A percentile compares a stretch with the other conserved stretches of the same genome.
Conservation (phyloP, 108 stramenopile genomes). For the Cyclotella kingstonii region DNA sequence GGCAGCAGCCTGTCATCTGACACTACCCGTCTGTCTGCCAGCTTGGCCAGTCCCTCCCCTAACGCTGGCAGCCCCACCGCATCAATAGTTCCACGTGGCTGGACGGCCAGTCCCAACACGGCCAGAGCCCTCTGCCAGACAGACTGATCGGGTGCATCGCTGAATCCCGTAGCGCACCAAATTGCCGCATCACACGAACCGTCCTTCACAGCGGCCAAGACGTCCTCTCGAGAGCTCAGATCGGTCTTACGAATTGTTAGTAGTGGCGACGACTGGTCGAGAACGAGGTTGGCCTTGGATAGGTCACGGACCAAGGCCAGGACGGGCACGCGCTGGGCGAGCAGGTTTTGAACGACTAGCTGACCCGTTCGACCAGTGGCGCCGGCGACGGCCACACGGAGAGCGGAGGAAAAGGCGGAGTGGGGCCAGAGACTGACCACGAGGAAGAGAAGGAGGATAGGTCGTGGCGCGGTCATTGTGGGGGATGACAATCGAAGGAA, state of each 20-base stretch:
- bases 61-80: constrained; percentile 64
- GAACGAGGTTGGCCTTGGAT: constrained; percentile 46
- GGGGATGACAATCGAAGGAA: too few species aligned
- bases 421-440: too few species aligned
- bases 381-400: constrained; percentile 71
- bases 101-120: constrained; percentile 39
- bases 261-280: constrained; percentile 36
- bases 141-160: constrained; percentile 41
- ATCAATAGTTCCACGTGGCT: constrained; percentile 63
- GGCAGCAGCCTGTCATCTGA: constrained; percentile 23
- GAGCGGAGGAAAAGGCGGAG: constrained; percentile 29
- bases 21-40: constrained; percentile 1
- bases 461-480: too few species aligned
- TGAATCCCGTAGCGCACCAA: constrained; percentile 87
- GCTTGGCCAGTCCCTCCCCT: constrained; percentile 34
- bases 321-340: constrained; percentile 42
- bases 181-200: constrained; percentile 64
- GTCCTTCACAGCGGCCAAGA: constrained; percentile 31
- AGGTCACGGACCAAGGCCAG: constrained; percentile 66
- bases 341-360: constrained; percentile 67
- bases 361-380: constrained; percentile 78
- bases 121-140: constrained; percentile 35
- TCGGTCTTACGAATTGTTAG: constrained; percentile 56
- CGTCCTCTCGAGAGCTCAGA: constrained; percentile 38
- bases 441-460: too few species aligned